Conservation (phyloP, 805 yeast species). For the Candida lessepsii region DNA sequence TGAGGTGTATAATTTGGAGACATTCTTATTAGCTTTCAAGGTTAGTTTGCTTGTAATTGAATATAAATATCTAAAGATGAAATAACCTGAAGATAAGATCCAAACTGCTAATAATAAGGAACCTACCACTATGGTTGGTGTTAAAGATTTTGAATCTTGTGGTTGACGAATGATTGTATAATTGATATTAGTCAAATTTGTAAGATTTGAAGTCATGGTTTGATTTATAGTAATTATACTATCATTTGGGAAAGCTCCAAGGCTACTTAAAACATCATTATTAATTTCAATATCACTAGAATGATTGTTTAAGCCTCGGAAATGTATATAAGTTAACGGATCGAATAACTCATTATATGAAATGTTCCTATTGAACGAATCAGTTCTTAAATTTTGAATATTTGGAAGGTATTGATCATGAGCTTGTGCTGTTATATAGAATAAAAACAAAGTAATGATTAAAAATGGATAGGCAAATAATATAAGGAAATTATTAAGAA, state of each 20-base stretch:
- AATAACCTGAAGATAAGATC: constrained; percentile 21
- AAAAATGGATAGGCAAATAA: constrained; percentile 45
- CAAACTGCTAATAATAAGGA: constrained; percentile 26
- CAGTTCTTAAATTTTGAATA: constrained; percentile 14
- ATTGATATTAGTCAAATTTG: constrained; percentile 1
- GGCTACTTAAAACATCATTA: background rate
- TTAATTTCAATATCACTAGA: constrained; percentile 4
- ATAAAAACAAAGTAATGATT: constrained; percentile 36
- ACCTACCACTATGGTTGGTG: constrained; percentile 27
- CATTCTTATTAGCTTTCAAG: constrained; percentile 18
- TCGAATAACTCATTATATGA: constrained; percentile 24
- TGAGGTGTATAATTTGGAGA: constrained; percentile 45
- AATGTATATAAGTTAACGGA: constrained; percentile 14
- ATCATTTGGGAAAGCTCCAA: background rate
- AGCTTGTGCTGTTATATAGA: constrained; percentile 14
- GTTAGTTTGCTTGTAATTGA: constrained; percentile 18
- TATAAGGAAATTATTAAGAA: constrained; percentile 29
- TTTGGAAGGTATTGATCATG: constrained; percentile 16
- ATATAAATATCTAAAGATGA: constrained; percentile 28
- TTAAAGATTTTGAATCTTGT: background rate
- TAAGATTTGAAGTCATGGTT: background rate
- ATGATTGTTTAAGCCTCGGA: constrained; percentile 1
- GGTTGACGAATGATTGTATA: constrained; percentile 3
- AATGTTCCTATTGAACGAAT: constrained; percentile 24
- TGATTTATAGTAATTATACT: background rate